Evolutionary conservation across 164 flowering plant species (phyloP).

Genomic region (Santalum album): DNA sequence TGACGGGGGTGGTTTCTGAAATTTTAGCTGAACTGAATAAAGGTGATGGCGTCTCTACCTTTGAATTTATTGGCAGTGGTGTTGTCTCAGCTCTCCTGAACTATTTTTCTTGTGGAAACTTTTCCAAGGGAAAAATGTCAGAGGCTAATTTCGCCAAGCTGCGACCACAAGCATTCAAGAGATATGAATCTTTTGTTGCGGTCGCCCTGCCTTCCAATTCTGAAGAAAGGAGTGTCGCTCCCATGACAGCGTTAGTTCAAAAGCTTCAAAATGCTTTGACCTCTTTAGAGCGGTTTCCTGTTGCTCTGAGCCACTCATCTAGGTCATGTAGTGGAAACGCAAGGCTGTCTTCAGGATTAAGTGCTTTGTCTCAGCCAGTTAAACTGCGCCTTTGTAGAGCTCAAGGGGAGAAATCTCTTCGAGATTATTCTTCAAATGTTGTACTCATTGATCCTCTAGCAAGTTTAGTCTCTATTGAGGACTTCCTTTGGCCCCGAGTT

Average conservation of each 20-base stretch:
- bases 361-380: constrained; percentile 87
- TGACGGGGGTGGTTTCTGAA: constrained; percentile 59
- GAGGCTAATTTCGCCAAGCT: constrained; percentile 64
- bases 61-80: constrained; percentile 96
- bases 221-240: constrained; percentile 36
- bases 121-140: constrained; percentile 67
- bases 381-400: constrained; percentile 92
- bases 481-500: constrained; percentile 93
- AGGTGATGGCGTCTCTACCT: constrained; percentile 95
- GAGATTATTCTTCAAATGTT: constrained; percentile 95
- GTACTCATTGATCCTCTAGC: constrained; percentile 93
- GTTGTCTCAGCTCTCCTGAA: constrained; percentile 80
- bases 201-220: constrained; percentile 53
- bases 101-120: constrained; percentile 90
- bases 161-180: constrained; percentile 66
- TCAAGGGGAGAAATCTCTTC: constrained; percentile 82
- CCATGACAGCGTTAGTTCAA: constrained; percentile 77
- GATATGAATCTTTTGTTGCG: constrained; percentile 70
- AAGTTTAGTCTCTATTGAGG: constrained; percentile 92
- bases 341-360: constrained; percentile 80
- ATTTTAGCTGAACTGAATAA: constrained; percentile 73
- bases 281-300: constrained; percentile 91
- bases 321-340: constrained; percentile 70
- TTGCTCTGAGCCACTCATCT: constrained; percentile 78
- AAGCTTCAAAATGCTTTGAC: constrained; percentile 93